phyloP scores from a whole-genome alignment of 2,329 filamentous ascomycete species.

The Neophaeococcomyces aloes region DNA sequence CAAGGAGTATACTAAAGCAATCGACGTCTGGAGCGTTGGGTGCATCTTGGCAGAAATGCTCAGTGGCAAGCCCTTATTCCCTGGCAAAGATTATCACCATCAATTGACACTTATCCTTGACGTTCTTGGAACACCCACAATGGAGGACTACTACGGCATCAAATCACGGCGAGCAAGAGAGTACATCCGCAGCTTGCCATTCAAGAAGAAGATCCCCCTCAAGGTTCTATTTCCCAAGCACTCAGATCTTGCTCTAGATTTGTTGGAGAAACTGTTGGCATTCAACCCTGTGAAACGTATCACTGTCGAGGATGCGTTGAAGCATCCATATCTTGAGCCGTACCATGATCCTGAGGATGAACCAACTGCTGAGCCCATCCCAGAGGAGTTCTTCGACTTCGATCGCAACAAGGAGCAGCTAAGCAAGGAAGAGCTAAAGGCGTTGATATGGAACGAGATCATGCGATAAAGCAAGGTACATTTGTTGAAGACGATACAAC shows the following conservation, averaged over 20 bases:
- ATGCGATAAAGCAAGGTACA: constrained; percentile 53
- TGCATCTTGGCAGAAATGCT: constrained; percentile 98
- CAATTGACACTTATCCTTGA: constrained; percentile 95
- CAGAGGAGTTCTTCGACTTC: constrained; percentile 98
- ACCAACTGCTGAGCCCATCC: constrained; percentile 90
- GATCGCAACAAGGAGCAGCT: constrained; percentile 99
- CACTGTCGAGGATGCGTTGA: constrained; percentile 90
- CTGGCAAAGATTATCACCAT: constrained; percentile 98
- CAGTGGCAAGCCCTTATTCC: constrained; percentile 94
- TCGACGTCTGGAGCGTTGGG: constrained; percentile 97
- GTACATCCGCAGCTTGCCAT: constrained; percentile 94
- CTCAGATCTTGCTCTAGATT: constrained; percentile 88
- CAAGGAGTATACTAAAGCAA: constrained; percentile 99
- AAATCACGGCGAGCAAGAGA: constrained; percentile 94
- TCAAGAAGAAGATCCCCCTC: constrained; percentile 99
- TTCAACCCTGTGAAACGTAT: constrained; percentile 99
- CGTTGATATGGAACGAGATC: constrained; percentile 93
- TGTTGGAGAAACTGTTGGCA: constrained; percentile 88
- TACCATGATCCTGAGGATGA: constrained; percentile 99
- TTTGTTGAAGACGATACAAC: background rate
- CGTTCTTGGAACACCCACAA: constrained; percentile 92
- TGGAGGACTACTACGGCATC: constrained; percentile 99
- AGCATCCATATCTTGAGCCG: constrained; percentile 95
- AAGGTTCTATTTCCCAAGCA: constrained; percentile 96
- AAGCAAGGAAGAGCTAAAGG: constrained; percentile 96